A percentile compares a stretch with the other conserved stretches of the same genome.
These are phyloP conservation scores for Mycena chlorophos DNA, from an alignment of 768 basidiomycete species.

Conservation along the genomic window DNA sequence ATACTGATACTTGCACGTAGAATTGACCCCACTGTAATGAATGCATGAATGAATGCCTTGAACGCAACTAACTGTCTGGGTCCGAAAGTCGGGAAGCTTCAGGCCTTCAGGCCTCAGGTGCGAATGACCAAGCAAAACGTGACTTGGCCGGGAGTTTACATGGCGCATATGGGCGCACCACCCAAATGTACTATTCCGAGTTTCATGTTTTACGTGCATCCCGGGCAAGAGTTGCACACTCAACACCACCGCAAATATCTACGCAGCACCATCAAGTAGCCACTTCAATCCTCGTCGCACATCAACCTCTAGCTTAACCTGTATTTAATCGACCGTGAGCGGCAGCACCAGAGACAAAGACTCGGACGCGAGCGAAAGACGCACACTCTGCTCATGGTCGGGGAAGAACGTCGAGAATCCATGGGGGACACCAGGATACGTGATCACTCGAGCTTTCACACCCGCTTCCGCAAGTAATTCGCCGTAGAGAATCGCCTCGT, in stretches of 20 bases:
- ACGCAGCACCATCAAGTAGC: neutral
- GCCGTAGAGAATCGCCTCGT: neutral
- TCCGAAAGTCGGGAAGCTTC: too few species aligned
- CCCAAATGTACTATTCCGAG: too few species aligned
- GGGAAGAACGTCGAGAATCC: neutral
- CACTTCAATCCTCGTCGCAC: neutral
- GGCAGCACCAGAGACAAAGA: neutral
- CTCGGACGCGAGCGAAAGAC: neutral
- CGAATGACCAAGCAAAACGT: too few species aligned
- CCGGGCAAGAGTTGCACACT: too few species aligned
- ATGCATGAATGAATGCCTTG: too few species aligned
- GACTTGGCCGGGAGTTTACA: too few species aligned
- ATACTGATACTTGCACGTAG: constrained; percentile 1
- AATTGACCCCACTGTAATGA: too few species aligned
- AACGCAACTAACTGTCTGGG: too few species aligned
- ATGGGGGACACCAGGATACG: neutral
- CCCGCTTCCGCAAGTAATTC: neutral
- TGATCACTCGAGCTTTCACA: neutral
- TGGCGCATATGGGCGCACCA: too few species aligned
- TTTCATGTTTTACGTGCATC: too few species aligned
- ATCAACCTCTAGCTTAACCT: neutral
- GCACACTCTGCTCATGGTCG: neutral
- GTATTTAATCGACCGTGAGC: neutral
- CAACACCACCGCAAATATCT: too few species aligned
- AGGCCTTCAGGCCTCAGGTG: too few species aligned